These are phyloP conservation scores for Aspergillus quadrilineatus DNA, from an alignment of 2,329 filamentous ascomycete genomes.

Conservation along the genomic window DNA sequence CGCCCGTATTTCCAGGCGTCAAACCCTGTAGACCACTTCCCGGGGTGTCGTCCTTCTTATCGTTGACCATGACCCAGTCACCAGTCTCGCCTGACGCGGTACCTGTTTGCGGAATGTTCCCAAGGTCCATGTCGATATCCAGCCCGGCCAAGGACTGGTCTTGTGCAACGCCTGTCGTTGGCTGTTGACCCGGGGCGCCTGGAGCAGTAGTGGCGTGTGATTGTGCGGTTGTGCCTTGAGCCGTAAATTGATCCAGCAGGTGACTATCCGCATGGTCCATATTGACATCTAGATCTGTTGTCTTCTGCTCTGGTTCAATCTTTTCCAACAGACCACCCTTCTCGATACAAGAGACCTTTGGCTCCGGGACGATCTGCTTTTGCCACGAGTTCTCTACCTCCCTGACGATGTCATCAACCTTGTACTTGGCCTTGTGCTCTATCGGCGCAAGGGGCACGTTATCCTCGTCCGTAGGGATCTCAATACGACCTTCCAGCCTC, in stretches of 20 bases:
- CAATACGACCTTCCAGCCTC: slow-evolving; percentile 59
- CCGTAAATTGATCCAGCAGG: slow-evolving; percentile 49
- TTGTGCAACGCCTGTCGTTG: slow-evolving; percentile 21
- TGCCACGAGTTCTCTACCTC: slow-evolving; percentile 72
- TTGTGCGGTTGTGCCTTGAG: slow-evolving; percentile 45
- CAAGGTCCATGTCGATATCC: slow-evolving; percentile 56
- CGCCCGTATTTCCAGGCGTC: slow-evolving; percentile 24
- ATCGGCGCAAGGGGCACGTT: slow-evolving; percentile 36
- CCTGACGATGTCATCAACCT: slow-evolving; percentile 69
- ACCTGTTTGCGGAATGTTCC: slow-evolving; percentile 39
- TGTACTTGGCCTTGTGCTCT: slow-evolving; percentile 44
- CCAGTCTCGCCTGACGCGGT: slow-evolving; percentile 52
- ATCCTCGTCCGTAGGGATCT: slow-evolving; percentile 35
- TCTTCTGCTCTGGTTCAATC: slow-evolving; percentile 34
- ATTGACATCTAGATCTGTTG: slow-evolving; percentile 30
- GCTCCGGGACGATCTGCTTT: slow-evolving; percentile 63
- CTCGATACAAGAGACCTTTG: slow-evolving; percentile 68
- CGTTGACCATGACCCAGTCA: slow-evolving; percentile 75
- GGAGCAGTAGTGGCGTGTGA: slow-evolving; percentile 10
- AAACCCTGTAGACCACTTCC: slow-evolving; percentile 27
- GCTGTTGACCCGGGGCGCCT: slow-evolving; percentile 8
- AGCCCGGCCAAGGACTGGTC: slow-evolving; percentile 22
- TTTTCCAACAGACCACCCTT: slow-evolving; percentile 71
- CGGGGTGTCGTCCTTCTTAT: slow-evolving; percentile 50
- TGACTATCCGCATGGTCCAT: slow-evolving; percentile 35